phyloP scores from a whole-genome alignment of 2,329 filamentous ascomycete species.

The Fusarium sp. region DNA sequence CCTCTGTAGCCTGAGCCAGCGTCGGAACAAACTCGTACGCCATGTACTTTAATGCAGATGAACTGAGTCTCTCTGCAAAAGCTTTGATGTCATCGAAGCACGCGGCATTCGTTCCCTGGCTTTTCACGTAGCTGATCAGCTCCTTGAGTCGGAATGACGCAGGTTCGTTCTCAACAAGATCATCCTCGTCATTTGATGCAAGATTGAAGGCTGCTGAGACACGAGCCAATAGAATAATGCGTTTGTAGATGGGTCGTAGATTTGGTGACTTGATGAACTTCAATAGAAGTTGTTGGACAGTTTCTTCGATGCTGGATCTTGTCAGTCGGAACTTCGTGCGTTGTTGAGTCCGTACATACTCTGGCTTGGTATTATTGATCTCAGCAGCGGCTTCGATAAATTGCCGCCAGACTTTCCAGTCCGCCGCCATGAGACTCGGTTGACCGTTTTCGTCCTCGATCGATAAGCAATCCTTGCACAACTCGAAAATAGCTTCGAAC shows the following conservation, averaged over 20 bases:
- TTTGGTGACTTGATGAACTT: slow-evolving; percentile 42
- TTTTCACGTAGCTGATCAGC: slow-evolving; percentile 49
- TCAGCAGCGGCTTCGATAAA: slow-evolving; percentile 52
- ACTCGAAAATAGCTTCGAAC: slow-evolving; percentile 54
- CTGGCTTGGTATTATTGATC: slow-evolving; percentile 43
- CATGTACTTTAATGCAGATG: slow-evolving; percentile 52
- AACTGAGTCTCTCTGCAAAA: slow-evolving; percentile 54
- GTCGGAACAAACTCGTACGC: slow-evolving; percentile 49
- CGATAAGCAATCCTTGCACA: slow-evolving; percentile 56
- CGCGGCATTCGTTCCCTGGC: slow-evolving; percentile 48
- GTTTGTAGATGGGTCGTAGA: slow-evolving; percentile 51
- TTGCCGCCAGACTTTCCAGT: slow-evolving; percentile 53
- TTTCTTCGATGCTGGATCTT: slow-evolving; percentile 36
- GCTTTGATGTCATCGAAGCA: slow-evolving; percentile 59
- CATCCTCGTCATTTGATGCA: slow-evolving; percentile 40
- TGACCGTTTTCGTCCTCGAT: slow-evolving; percentile 49
- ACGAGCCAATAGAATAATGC: slow-evolving; percentile 52
- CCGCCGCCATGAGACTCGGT: slow-evolving; percentile 56
- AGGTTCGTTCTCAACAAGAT: slow-evolving; percentile 41
- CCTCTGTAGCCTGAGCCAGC: slow-evolving; percentile 43
- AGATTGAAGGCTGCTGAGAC: slow-evolving; percentile 51
- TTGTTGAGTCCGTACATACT: slow-evolving; percentile 41
- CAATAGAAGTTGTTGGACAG: slow-evolving; percentile 45
- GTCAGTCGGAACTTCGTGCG: slow-evolving; percentile 5
- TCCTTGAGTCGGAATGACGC: slow-evolving; percentile 46